Base-by-base conservation (phyloP, 768 basidiomycete species). In the Russula vinacea region DNA sequence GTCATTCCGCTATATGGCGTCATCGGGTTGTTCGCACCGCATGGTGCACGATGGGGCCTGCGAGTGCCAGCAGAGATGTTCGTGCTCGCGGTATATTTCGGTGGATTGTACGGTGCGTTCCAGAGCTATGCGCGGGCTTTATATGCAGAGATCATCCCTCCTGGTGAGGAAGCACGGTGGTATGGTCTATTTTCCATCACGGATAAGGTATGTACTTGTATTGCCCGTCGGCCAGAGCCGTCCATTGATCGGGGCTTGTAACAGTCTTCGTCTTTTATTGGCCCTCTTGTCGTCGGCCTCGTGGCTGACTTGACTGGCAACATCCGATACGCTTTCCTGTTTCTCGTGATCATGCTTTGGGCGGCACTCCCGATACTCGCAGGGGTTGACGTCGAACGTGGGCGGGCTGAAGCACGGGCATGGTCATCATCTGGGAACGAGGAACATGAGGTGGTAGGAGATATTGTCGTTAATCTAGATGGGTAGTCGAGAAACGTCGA, bases 211-310 rank as follows among this genome's bases (percentile, higher is more conserved):
- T 29, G 29, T 2, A 29, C 29, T 29, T 29, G 29, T 29, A 29
- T 50, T 45, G 37, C 14, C 50, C 19, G 45, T 37, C n/a, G 4
- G 44, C 11, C 19, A 1, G 19, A 16, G 22, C 47, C 19, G 17
- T 24, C 45, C 33, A 50, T 53, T 56, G 26, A 42, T 67, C 65
- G 44, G 69, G 13, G 11, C 39, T 16, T 35, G 24, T 11, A 42
- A 37, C 72, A 97, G 88, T 94, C 93, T 8, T 88, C 88, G 65
- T 93, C 92, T 8, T 98, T 98, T 77, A 76, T 98, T 4, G 96
- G 96, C 0, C 96, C 96, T 3, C 78, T 94, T 6, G 76, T 93
- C 32, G 94, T 98, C 0, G 94, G 93, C 0, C 68, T 94, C 42
- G 90, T 98, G 45, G 87, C 94, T 0, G 94, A 96, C 71, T 73